These are phyloP conservation scores for Suhomyces sp. DNA, from an alignment of 805 yeast genomes.

Conservation along the genomic window DNA sequence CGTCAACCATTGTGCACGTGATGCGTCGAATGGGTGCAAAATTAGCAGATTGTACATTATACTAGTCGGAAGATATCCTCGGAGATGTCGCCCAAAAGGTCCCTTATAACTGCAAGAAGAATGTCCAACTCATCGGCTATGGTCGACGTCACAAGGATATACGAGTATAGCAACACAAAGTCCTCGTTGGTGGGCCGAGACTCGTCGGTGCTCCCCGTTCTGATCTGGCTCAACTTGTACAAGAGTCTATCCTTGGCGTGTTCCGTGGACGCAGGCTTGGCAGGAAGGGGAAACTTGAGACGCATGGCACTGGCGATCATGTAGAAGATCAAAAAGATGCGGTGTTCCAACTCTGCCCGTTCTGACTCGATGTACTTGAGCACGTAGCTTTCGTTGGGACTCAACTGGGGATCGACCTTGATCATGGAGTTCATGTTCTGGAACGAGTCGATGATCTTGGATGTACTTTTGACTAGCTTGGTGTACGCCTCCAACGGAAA, in stretches of 20 bases:
- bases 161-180: conserved; percentile 72
- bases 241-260: conserved; percentile 70
- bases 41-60: conserved; percentile 1
- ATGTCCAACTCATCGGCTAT: conserved; percentile 63
- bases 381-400: conserved; percentile 53
- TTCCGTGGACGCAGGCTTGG: conserved; percentile 71
- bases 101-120: conserved; percentile 52
- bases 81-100: conserved; percentile 62
- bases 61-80: conserved; percentile 57
- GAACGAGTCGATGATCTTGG: conserved; percentile 66
- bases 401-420: conserved; percentile 54
- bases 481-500: conserved; percentile 57
- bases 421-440: conserved; percentile 72
- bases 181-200: conserved; percentile 58
- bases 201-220: conserved; percentile 28
- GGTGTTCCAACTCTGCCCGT: conserved; percentile 64
- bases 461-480: conserved; percentile 52
- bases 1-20: neutral
- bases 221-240: conserved; percentile 57
- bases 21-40: too few species aligned
- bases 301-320: conserved; percentile 74
- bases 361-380: conserved; percentile 54
- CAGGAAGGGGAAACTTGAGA: conserved; percentile 74
- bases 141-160: conserved; percentile 66
- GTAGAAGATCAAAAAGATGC: conserved; percentile 74